phyloP scores from a whole-genome alignment of 2,329 filamentous ascomycete genomes.

The Fusarium albidum region DNA sequence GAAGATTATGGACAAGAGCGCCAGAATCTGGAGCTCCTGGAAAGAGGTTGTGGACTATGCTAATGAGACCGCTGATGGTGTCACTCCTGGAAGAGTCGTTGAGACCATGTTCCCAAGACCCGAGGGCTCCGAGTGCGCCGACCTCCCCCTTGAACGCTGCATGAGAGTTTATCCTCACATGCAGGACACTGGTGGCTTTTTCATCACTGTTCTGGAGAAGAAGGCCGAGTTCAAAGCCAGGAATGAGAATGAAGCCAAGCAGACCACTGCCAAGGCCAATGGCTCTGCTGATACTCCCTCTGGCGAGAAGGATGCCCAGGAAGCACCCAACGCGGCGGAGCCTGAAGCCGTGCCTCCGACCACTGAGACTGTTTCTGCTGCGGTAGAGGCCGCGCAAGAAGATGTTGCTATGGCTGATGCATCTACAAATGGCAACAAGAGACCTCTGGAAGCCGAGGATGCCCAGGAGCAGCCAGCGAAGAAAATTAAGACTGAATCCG shows the following conservation, averaged over 20 bases:
- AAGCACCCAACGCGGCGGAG: constrained; percentile 45
- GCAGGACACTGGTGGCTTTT: constrained; percentile 97
- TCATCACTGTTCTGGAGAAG: constrained; percentile 96
- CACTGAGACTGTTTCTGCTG: constrained; percentile 2
- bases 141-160: constrained; percentile 85
- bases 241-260: constrained; percentile 68
- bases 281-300: constrained; percentile 18
- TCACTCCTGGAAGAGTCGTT: constrained; percentile 72
- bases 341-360: constrained; percentile 44
- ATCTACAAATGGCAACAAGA: constrained; percentile 45
- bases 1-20: constrained; percentile 90
- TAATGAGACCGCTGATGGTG: constrained; percentile 62
- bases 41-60: constrained; percentile 78
- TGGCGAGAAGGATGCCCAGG: constrained; percentile 26
- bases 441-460: constrained; percentile 47
- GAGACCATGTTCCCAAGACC: constrained; percentile 84
- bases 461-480: constrained; percentile 53
- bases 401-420: constrained; percentile 44
- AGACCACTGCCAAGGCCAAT: constrained; percentile 24
- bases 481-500: constrained; percentile 55
- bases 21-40: constrained; percentile 82
- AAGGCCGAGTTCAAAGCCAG: constrained; percentile 82
- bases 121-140: constrained; percentile 59
- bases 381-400: constrained; percentile 34
- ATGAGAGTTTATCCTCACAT: constrained; percentile 95